phyloP scores from a whole-genome alignment of 805 yeast genomes.

The Kluyveromyces starmeri region DNA sequence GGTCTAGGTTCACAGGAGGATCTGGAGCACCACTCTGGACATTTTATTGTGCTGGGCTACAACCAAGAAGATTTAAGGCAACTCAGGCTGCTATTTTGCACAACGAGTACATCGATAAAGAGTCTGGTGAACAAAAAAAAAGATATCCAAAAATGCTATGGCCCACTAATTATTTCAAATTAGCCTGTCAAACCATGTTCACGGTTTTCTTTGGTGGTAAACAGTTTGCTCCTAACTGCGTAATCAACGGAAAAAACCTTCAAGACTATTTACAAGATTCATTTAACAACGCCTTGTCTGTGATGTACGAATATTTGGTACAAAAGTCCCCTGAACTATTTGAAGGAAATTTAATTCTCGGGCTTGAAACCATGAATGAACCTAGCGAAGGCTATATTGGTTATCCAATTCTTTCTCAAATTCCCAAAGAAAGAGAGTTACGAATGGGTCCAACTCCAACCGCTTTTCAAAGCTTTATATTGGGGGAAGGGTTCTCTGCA shows the following conservation, averaged over 20 bases:
- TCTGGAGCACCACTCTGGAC: conserved; percentile 96
- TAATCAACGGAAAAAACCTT: conserved; percentile 62
- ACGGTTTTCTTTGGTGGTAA: conserved; percentile 77
- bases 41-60: conserved; percentile 74
- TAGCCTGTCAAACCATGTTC: conserved; percentile 76
- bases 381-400: conserved; percentile 76
- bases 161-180: conserved; percentile 76
- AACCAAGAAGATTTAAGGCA: conserved; percentile 59
- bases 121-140: conserved; percentile 31
- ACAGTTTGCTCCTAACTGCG: conserved; percentile 65
- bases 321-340: conserved; percentile 37
- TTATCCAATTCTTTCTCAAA: conserved; percentile 39
- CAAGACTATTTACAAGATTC: conserved; percentile 68
- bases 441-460: conserved; percentile 80
- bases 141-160: conserved; percentile 78
- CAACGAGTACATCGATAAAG: conserved; percentile 36
- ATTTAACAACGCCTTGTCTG: conserved; percentile 45
- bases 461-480: conserved; percentile 56
- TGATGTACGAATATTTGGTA: conserved; percentile 36
- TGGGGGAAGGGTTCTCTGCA: conserved; percentile 72
- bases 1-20: conserved; percentile 87
- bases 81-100: conserved; percentile 81
- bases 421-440: conserved; percentile 58
- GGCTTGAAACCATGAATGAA: conserved; percentile 79
- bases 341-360: conserved; percentile 40